Evolutionary conservation across 805 yeast species (phyloP).

Genomic region (Saturnispora halmiae): DNA sequence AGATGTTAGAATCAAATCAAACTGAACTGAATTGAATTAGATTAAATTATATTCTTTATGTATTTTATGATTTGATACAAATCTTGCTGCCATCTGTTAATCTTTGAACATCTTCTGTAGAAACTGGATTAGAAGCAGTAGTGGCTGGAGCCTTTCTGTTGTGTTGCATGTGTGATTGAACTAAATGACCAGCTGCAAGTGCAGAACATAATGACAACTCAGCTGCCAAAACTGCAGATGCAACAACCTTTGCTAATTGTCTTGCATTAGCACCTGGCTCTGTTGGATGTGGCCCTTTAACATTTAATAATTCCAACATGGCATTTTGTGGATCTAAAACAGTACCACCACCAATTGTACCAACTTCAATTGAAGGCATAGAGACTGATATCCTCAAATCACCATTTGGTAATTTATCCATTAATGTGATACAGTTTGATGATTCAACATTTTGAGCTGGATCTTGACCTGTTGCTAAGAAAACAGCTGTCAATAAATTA

Average conservation of each 20-base stretch:
- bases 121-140: conserved; percentile 19
- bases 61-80: conserved; percentile 53
- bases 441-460: conserved; percentile 99
- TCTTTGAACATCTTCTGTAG: conserved; percentile 35
- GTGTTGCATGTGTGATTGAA: conserved; percentile 93
- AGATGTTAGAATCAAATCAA: background rate
- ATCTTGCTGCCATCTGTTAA: conserved; percentile 65
- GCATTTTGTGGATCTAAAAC: conserved; percentile 95
- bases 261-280: conserved; percentile 92
- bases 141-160: conserved; percentile 47
- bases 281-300: conserved; percentile 90
- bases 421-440: conserved; percentile 92
- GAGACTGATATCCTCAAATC: conserved; percentile 89
- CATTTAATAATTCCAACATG: conserved; percentile 89
- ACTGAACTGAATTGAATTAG: background rate
- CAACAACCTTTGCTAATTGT: conserved; percentile 85
- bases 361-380: conserved; percentile 98
- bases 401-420: conserved; percentile 69
- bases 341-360: conserved; percentile 99
- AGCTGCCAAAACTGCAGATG: conserved; percentile 92
- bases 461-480: conserved; percentile 94
- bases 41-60: background rate
- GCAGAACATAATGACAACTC: conserved; percentile 93
- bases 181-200: conserved; percentile 96
- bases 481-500: conserved; percentile 89